Evolutionary conservation across 2,329 filamentous ascomycete genomes (phyloP).

Genomic region (Penicillium sp.): DNA sequence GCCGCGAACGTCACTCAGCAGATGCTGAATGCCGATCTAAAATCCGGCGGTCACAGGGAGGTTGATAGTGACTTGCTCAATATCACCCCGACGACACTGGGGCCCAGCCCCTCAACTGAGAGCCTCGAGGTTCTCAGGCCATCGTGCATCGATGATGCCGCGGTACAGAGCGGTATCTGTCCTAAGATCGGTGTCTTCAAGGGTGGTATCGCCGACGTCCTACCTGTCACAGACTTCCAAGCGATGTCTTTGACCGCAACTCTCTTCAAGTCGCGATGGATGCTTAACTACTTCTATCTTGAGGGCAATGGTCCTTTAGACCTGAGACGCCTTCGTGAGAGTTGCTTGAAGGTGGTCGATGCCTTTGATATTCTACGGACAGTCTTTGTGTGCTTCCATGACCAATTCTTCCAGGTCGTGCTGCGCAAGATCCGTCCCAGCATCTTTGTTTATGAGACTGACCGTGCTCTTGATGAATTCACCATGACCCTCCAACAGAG

Average conservation of each 20-base stretch:
- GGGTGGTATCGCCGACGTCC: constrained; percentile 56
- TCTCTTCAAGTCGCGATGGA: constrained; percentile 43
- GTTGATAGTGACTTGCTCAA: constrained; percentile 16
- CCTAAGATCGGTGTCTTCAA: constrained; percentile 53
- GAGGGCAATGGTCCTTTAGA: constrained; percentile 48
- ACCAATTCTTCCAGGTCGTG: constrained; percentile 58
- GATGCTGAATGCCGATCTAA: constrained; percentile 24
- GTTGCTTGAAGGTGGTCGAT: constrained; percentile 53
- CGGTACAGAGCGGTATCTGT: constrained; percentile 51
- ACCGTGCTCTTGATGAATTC: constrained; percentile 54
- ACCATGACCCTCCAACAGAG: constrained; percentile 54
- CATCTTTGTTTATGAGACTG: constrained; percentile 55
- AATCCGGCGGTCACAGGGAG: constrained; percentile 17
- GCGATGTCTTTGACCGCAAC: constrained; percentile 39
- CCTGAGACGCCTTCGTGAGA: constrained; percentile 48
- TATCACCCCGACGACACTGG: constrained; percentile 16
- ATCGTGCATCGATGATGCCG: constrained; percentile 32
- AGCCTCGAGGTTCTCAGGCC: constrained; percentile 30
- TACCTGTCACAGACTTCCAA: constrained; percentile 56
- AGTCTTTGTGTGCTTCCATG: constrained; percentile 58
- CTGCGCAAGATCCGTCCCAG: constrained; percentile 55
- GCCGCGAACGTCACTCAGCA: constrained; percentile 27
- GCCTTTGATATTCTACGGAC: constrained; percentile 66
- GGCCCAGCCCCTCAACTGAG: constrained; percentile 21
- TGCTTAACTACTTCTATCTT: constrained; percentile 58